These are phyloP conservation scores for Ascobolus immersus DNA, from an alignment of 495 filamentous ascomycete species.

Conservation along the genomic window DNA sequence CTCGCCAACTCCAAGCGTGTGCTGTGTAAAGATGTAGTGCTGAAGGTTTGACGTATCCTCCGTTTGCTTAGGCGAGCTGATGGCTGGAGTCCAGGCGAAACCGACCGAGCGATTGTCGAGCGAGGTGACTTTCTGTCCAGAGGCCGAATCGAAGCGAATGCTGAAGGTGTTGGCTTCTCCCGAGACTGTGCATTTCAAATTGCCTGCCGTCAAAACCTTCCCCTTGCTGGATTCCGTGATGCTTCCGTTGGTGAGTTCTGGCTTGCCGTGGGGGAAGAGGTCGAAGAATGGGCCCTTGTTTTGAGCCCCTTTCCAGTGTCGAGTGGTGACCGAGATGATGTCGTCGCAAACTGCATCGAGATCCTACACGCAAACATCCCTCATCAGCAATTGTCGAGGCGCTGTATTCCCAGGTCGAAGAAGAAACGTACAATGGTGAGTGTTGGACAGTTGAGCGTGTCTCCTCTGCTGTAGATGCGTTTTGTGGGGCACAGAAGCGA, in stretches of 20 bases:
- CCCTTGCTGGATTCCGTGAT: constrained; percentile 24
- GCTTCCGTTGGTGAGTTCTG: constrained; percentile 19
- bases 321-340: constrained; percentile 34
- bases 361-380: too few relatives aligned
- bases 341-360: constrained; percentile 30
- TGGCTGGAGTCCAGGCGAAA: constrained; percentile 26
- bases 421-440: constrained; percentile 22
- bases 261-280: constrained; percentile 27
- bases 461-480: constrained; percentile 23
- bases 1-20: constrained; percentile 39
- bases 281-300: constrained; percentile 38
- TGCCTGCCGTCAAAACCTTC: constrained; percentile 31
- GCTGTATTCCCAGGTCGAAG: not conserved
- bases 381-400: constrained; percentile 15
- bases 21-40: constrained; percentile 36
- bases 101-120: constrained; percentile 35
- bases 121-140: constrained; percentile 28
- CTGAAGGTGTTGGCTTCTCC: constrained; percentile 28
- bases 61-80: constrained; percentile 24
- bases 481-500: constrained; percentile 26
- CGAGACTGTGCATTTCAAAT: constrained; percentile 27
- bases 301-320: constrained; percentile 35
- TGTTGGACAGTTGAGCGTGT: constrained; percentile 31
- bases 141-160: constrained; percentile 27
- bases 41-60: constrained; percentile 28